phyloP scores from a whole-genome alignment of 352 stramenopile genomes.

The Halophytophthora batemanensis region DNA sequence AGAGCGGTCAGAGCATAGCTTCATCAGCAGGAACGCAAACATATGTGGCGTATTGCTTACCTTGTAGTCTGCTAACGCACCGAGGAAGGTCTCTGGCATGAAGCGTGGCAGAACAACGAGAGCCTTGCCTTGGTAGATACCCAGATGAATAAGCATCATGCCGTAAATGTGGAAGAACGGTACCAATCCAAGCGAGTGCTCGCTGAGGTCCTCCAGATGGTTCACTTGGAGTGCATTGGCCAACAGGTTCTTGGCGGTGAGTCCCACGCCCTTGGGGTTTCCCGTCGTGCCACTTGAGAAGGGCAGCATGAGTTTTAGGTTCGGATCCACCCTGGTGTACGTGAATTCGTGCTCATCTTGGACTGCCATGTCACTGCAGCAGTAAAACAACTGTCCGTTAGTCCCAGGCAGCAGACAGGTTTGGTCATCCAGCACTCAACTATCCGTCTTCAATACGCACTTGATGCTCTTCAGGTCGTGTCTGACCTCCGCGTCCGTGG shows the following conservation, averaged over 20 bases:
- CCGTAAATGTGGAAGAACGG: conserved; percentile 97
- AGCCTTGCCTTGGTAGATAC: conserved; percentile 72
- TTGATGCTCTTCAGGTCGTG: conserved; percentile 34
- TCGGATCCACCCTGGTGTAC: conserved; percentile 58
- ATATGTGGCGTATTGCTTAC: conserved; percentile 2
- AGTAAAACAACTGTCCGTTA: neutral
- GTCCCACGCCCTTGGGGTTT: conserved; percentile 67
- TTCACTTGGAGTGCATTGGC: conserved; percentile 86
- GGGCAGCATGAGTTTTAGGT: conserved; percentile 58
- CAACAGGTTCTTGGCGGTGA: conserved; percentile 90
- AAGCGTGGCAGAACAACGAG: conserved; percentile 89
- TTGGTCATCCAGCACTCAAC: neutral
- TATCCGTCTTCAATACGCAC: conserved; percentile 11
- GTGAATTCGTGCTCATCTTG: conserved; percentile 38
- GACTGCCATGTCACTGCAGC: conserved; percentile 27
- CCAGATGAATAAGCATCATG: conserved; percentile 80
- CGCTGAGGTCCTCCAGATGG: conserved; percentile 55
- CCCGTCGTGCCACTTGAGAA: conserved; percentile 94
- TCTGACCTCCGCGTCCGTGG: conserved; percentile 6
- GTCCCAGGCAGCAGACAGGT: neutral
- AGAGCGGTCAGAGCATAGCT: neutral
- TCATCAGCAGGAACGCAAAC: neutral
- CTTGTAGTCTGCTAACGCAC: conserved; percentile 64
- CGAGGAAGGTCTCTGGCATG: conserved; percentile 87
- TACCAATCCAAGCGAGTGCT: conserved; percentile 61